Evolutionary conservation across 306 rosid genomes (phyloP).

Genomic region (Cicer cuneatum): DNA sequence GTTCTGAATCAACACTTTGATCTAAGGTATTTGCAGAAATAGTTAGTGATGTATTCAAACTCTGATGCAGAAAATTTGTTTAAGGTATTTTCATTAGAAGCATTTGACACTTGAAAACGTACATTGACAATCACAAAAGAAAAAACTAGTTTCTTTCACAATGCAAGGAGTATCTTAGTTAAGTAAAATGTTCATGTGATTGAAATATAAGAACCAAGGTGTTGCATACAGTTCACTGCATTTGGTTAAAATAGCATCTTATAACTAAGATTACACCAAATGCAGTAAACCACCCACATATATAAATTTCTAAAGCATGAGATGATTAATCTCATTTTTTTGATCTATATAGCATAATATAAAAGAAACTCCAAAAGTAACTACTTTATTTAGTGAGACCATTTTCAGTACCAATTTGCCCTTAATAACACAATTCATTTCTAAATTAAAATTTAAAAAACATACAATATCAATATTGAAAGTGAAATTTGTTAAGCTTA

Average conservation of each 20-base stretch:
- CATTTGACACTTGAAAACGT: not conserved
- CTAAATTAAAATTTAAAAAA: no score
- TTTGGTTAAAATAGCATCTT: conserved; percentile 1
- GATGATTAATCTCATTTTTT: not conserved
- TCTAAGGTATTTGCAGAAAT: not conserved
- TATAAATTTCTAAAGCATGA: conserved; percentile 3
- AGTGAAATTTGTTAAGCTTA: no score
- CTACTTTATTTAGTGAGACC: no score
- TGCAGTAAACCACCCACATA: not conserved
- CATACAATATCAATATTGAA: no score
- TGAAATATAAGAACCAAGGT: conserved; percentile 19
- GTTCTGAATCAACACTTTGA: conserved; percentile 21
- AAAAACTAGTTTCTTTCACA: conserved; percentile 14
- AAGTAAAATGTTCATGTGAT: not conserved
- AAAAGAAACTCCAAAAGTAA: no score
- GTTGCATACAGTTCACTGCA: conserved; percentile 3
- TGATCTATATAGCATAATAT: no score
- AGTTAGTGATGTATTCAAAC: not conserved
- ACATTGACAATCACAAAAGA: not conserved
- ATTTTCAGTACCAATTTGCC: no score
- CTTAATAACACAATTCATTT: no score
- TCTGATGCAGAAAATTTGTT: not conserved
- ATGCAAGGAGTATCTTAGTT: conserved; percentile 4
- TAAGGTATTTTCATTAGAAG: not conserved
- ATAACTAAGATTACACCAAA: conserved; percentile 16